A percentile compares a stretch with the other conserved stretches of the same genome.
These are phyloP conservation scores for Fagopyrum tataricum DNA, from an alignment of 148 eudicot genomes.

Conservation along the genomic window DNA sequence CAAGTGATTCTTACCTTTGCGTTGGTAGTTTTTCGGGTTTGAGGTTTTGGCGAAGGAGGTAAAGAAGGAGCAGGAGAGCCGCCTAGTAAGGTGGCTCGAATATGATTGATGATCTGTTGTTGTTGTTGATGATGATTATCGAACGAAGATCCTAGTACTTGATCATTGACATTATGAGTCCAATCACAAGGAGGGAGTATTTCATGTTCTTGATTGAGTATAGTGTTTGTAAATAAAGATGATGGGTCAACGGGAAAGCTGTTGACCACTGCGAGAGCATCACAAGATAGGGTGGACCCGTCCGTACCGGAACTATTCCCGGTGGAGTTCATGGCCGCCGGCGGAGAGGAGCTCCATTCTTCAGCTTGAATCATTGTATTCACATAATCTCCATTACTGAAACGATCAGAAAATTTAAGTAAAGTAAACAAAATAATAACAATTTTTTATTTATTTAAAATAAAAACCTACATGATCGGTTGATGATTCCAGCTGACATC, in stretches of 20 bases:
- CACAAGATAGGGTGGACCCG: conserved; percentile 3
- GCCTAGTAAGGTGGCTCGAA: background rate
- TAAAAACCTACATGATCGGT: background rate
- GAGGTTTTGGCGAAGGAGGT: conserved; percentile 7
- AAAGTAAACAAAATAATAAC: too few species aligned
- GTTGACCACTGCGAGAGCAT: background rate
- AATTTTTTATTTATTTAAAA: background rate
- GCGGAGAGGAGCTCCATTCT: conserved; percentile 4
- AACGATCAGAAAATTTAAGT: too few species aligned
- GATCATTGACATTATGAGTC: background rate
- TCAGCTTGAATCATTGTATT: background rate
- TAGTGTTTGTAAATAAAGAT: background rate
- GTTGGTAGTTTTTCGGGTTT: background rate
- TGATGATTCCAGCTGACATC: background rate
- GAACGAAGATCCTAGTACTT: conserved; percentile 1
- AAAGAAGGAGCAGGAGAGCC: conserved; percentile 1
- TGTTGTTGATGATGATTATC: background rate
- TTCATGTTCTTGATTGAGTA: background rate
- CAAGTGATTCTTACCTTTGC: background rate
- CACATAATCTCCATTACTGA: conserved; percentile 2
- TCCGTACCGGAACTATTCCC: background rate
- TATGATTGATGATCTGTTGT: background rate
- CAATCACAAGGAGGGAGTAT: background rate
- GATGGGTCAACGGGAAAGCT: conserved; percentile 5
- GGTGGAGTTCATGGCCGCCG: background rate